Conservation (phyloP, 768 basidiomycete species). For the Sarcodon aspratus region DNA sequence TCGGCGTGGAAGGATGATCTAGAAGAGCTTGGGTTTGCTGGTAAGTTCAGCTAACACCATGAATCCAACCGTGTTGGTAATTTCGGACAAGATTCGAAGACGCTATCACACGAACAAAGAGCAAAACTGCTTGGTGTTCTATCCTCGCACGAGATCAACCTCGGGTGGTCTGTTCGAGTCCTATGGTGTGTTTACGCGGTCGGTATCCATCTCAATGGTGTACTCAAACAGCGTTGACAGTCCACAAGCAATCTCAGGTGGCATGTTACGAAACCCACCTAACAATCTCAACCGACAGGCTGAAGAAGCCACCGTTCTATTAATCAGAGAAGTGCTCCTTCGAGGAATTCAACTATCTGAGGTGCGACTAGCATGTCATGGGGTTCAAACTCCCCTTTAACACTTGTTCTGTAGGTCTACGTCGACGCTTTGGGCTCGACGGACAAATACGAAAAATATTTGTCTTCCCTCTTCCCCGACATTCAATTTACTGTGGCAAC, state of each 20-base stretch:
- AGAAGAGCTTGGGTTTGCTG: conserved; percentile 82
- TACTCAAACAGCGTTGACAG: conserved; percentile 27
- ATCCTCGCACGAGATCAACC: conserved; percentile 54
- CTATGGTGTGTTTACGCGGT: conserved; percentile 34
- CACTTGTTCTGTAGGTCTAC: conserved; percentile 45
- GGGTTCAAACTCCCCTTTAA: background rate
- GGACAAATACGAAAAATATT: conserved; percentile 72
- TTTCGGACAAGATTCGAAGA: conserved; percentile 75
- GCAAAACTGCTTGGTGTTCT: conserved; percentile 54
- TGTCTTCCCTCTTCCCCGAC: conserved; percentile 71
- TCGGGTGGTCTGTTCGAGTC: conserved; percentile 79
- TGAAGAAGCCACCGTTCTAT: conserved; percentile 78
- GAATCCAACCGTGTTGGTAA: background rate
- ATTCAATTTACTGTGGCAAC: conserved; percentile 82
- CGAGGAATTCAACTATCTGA: conserved; percentile 72
- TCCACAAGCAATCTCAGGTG: conserved; percentile 82
- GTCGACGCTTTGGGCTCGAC: conserved; percentile 93
- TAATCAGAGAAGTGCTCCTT: conserved; percentile 81
- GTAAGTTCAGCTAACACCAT: conserved; percentile 26
- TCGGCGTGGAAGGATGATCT: conserved; percentile 61
- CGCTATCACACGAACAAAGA: conserved; percentile 62
- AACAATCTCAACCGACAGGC: conserved; percentile 82
- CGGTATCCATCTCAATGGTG: background rate
- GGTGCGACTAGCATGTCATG: conserved; percentile 24
- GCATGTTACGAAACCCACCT: conserved; percentile 81